Conservation (phyloP, 2,329 filamentous ascomycete species). For the Penicillium sp. region DNA sequence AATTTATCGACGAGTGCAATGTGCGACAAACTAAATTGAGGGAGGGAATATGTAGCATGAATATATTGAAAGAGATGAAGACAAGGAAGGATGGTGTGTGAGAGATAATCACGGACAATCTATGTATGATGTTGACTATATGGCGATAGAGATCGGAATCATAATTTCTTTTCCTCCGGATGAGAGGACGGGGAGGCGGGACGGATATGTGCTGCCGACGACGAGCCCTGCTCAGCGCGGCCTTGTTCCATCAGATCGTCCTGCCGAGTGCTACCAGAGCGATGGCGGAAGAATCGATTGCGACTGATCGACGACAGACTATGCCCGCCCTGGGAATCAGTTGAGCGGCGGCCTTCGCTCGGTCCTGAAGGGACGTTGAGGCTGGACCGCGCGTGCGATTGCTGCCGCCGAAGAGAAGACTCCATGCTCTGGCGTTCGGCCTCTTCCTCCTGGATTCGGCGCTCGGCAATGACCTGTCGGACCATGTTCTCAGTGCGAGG, state of each 20-base stretch:
- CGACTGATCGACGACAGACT: slow-evolving; percentile 53
- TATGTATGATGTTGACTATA: background rate
- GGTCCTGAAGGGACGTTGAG: slow-evolving; percentile 29
- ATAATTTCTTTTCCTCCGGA: slow-evolving; percentile 14
- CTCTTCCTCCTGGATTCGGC: slow-evolving; percentile 43
- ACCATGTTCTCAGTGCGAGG: slow-evolving; percentile 48
- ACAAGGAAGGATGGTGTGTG: background rate
- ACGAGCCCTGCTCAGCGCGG: slow-evolving; percentile 42
- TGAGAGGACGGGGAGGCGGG: slow-evolving; percentile 19
- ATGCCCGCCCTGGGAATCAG: slow-evolving; percentile 36
- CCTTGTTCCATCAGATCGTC: slow-evolving; percentile 54
- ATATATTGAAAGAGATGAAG: slow-evolving; percentile 1
- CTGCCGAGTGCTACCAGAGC: slow-evolving; percentile 35
- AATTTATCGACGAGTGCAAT: background rate
- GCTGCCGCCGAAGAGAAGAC: slow-evolving; percentile 33
- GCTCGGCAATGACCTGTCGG: slow-evolving; percentile 41
- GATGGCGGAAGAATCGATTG: slow-evolving; percentile 67
- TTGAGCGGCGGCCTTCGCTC: slow-evolving; percentile 32
- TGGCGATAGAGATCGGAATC: background rate
- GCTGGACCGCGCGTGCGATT: slow-evolving; percentile 24
- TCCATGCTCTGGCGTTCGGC: slow-evolving; percentile 33
- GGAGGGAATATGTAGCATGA: background rate
- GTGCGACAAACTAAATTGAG: background rate
- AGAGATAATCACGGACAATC: background rate
- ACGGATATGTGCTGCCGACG: slow-evolving; percentile 19